Evolutionary conservation across 306 rosid genomes (phyloP).

Genomic region (Boehmeria nivea): DNA sequence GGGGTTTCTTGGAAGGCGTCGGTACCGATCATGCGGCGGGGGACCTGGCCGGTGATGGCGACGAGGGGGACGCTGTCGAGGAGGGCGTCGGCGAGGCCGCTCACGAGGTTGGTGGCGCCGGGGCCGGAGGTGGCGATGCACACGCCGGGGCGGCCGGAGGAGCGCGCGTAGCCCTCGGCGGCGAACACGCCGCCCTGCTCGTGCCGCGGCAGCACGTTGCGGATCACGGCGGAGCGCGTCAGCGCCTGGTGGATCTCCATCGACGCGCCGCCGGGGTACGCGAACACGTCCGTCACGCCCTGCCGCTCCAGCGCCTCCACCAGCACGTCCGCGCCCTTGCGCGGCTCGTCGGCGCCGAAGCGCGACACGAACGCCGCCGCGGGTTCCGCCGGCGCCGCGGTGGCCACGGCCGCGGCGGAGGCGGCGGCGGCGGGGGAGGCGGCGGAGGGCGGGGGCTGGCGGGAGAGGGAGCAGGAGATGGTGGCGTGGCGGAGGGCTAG

Average conservation of each 20-base stretch:
- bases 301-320: conserved; percentile 83
- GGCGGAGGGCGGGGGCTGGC: conserved; percentile 12
- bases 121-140: conserved; percentile 95
- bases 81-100: conserved; percentile 77
- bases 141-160: conserved; percentile 74
- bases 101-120: conserved; percentile 84
- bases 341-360: conserved; percentile 42
- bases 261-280: conserved; percentile 95
- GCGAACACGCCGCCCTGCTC: conserved; percentile 90
- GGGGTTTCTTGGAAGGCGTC: conserved; percentile 94
- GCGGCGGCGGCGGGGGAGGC: conserved; percentile 30
- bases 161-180: conserved; percentile 84
- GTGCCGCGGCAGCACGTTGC: conserved; percentile 79
- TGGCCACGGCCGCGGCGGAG: conserved; percentile 15
- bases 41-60: conserved; percentile 90
- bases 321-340: conserved; percentile 85
- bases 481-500: neutral
- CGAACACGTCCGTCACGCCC: conserved; percentile 70
- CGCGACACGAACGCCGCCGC: conserved; percentile 28
- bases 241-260: conserved; percentile 96
- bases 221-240: conserved; percentile 60
- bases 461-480: conserved; percentile 28
- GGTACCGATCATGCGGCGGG: conserved; percentile 84
- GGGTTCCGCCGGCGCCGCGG: conserved; percentile 9
- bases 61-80: conserved; percentile 68